Evolutionary conservation across 2,329 filamentous ascomycete species (phyloP).

Genomic region (Epicoccum nigrum): DNA sequence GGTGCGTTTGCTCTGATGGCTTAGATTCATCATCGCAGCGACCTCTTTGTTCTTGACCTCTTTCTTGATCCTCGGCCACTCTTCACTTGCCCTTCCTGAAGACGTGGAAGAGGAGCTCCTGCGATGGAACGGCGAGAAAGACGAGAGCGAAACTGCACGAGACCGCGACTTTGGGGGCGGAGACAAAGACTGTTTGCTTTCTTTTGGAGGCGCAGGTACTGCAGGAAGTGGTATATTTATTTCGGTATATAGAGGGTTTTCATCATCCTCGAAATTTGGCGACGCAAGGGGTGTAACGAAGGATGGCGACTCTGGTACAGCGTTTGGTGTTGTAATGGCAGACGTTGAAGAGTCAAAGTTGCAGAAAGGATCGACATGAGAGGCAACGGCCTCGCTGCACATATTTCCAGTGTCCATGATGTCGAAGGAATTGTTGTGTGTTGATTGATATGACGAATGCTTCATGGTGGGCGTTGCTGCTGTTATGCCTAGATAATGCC

Average conservation of each 20-base stretch:
- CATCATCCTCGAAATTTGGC: conserved; percentile 21
- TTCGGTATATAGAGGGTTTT: conserved; percentile 42
- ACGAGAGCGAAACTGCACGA: conserved; percentile 32
- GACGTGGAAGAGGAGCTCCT: conserved; percentile 22
- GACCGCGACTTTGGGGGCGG: conserved; percentile 17
- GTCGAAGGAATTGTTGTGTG: neutral
- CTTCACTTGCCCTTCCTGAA: conserved; percentile 1
- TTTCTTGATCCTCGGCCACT: conserved; percentile 31
- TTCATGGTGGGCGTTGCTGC: neutral
- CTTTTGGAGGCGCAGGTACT: conserved; percentile 20
- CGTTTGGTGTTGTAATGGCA: conserved; percentile 8
- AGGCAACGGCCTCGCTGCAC: conserved; percentile 4
- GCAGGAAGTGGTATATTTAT: conserved; percentile 42
- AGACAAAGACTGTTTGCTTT: conserved; percentile 9
- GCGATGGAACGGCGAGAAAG: conserved; percentile 32
- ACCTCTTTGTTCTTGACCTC: conserved; percentile 31
- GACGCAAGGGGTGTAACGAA: conserved; percentile 2
- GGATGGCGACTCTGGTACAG: conserved; percentile 1
- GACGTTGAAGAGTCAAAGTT: conserved; percentile 5
- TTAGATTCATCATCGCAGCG: conserved; percentile 34
- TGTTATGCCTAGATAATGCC: neutral
- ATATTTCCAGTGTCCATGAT: conserved; percentile 10
- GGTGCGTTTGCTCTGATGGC: conserved; percentile 25
- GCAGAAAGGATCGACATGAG: conserved; percentile 8
- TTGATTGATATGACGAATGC: no score